Evolutionary conservation across 2,329 filamentous ascomycete genomes (phyloP).

Genomic region (Alternaria sp.): DNA sequence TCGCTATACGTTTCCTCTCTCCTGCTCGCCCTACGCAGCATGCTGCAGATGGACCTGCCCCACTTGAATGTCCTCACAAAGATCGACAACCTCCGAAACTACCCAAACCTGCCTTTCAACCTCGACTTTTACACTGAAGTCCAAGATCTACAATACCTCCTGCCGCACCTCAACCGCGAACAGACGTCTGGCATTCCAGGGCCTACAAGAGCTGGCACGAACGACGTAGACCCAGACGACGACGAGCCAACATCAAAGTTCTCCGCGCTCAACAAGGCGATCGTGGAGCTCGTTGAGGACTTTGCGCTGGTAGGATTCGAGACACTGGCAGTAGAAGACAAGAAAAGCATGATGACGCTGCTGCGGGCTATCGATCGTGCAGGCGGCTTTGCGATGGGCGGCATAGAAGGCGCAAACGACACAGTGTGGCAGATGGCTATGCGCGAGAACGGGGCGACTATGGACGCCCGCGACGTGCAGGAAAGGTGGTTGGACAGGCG

Average conservation of each 20-base stretch:
- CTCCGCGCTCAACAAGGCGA: conserved; percentile 81
- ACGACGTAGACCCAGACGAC: conserved; percentile 58
- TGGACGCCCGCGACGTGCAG: conserved; percentile 90
- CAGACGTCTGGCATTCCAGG: conserved; percentile 55
- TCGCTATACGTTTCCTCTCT: conserved; percentile 95
- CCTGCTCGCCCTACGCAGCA: conserved; percentile 89
- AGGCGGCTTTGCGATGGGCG: conserved; percentile 90
- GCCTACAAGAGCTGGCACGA: conserved; percentile 25
- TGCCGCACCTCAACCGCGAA: conserved; percentile 82
- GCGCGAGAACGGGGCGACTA: conserved; percentile 71
- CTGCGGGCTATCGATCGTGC: conserved; percentile 90
- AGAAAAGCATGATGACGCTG: conserved; percentile 94
- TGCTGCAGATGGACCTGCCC: conserved; percentile 97
- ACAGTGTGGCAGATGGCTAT: conserved; percentile 98
- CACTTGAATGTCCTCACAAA: conserved; percentile 97
- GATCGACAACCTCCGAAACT: conserved; percentile 90
- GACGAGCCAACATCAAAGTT: conserved; percentile 68
- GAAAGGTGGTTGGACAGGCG: conserved; percentile 94
- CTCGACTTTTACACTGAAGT: conserved; percentile 98
- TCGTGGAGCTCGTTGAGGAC: conserved; percentile 85
- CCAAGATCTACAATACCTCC: conserved; percentile 85
- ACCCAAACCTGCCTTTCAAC: conserved; percentile 89
- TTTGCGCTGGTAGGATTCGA: conserved; percentile 93
- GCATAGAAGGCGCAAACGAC: conserved; percentile 90
- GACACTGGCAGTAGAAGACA: conserved; percentile 94